Conservation (phyloP, 345 rosid species). For the Sapria himalayana region DNA sequence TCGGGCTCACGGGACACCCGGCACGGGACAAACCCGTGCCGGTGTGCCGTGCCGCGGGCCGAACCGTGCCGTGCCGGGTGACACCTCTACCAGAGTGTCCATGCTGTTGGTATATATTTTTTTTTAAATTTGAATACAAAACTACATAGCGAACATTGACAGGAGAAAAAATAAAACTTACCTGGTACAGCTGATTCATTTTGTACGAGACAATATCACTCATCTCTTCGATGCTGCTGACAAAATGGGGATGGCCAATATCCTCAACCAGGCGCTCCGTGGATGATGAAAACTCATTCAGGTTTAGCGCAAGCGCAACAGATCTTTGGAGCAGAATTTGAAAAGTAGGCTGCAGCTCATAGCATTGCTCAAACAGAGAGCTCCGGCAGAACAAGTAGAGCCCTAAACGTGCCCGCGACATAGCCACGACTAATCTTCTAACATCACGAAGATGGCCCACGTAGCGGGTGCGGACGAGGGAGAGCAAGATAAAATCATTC, state of each 20-base stretch:
- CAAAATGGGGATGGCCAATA: conserved; percentile 36
- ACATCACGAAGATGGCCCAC: conserved; percentile 98
- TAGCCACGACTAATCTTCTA: conserved; percentile 87
- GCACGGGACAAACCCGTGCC: too few relatives aligned
- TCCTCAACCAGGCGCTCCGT: conserved; percentile 78
- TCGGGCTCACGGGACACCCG: too few relatives aligned
- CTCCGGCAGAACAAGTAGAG: conserved; percentile 77
- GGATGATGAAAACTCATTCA: conserved; percentile 31
- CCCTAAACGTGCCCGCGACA: conserved; percentile 97
- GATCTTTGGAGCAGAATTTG: conserved; percentile 64
- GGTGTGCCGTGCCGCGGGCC: too few relatives aligned
- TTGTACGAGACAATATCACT: conserved; percentile 29
- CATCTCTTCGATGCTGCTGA: conserved; percentile 59
- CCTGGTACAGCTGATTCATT: conserved; percentile 52
- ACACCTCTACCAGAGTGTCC: too few relatives aligned
- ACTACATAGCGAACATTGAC: too few relatives aligned
- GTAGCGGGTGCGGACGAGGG: conserved; percentile 88
- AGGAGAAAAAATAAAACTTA: conserved; percentile 10
- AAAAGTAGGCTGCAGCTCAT: conserved; percentile 89
- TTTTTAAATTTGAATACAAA: too few relatives aligned
- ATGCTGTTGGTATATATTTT: too few relatives aligned
- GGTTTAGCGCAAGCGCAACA: conserved; percentile 46
- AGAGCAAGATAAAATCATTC: conserved; percentile 76
- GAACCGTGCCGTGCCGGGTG: too few relatives aligned
- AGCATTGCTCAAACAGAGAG: conserved; percentile 87